Base-by-base conservation (phyloP, 441 rosid genomes). In the Daphne laureola region DNA sequence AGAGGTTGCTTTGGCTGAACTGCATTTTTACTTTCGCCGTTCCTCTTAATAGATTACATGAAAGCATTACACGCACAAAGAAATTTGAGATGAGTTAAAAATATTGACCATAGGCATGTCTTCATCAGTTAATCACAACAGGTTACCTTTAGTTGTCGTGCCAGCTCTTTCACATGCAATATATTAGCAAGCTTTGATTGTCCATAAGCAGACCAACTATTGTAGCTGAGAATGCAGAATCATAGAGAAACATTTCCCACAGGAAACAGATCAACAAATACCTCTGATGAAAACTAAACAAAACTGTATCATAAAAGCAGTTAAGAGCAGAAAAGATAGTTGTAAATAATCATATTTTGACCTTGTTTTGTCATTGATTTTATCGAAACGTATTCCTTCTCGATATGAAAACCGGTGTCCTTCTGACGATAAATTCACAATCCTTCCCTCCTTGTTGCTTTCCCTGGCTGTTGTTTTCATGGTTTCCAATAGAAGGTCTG, bases 101-200 rank as follows among this genome's bases (percentile, higher is more conserved):
- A 31, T 4, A 31, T 31, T 8, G 8, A 4, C 9, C 36, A 5
- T 2, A 31, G 36, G 8, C 36, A 31, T 31, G 36, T 31, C 36
- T 31, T 31, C 9, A 4, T 5, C 7, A 31, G 36, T 31, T 31
- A 31, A 31, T 31, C 4, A 5, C 12, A 47, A 4, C 23, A 16
- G 31, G 16, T 17, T 38, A 80, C 86, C 90, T 78, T 74, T 51
- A 80, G 64, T 17, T 17, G 68, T 71, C 66, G 72, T 41, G 82
- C 63, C 31, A 80, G 86, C 76, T 83, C 84, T 51, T 68, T 71
- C 14, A 80, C 78, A 40, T 80, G 90, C 63, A 78, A 58, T 64
- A 83, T 76, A 67, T 80, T 83, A 46, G 75, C 68, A 14, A 83
- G 82, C 77, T 83, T 83, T 44, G 86, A 80, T 59, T 80, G 90